Conservation (phyloP, 2,329 filamentous ascomycete genomes). For the Venturia effusa region DNA sequence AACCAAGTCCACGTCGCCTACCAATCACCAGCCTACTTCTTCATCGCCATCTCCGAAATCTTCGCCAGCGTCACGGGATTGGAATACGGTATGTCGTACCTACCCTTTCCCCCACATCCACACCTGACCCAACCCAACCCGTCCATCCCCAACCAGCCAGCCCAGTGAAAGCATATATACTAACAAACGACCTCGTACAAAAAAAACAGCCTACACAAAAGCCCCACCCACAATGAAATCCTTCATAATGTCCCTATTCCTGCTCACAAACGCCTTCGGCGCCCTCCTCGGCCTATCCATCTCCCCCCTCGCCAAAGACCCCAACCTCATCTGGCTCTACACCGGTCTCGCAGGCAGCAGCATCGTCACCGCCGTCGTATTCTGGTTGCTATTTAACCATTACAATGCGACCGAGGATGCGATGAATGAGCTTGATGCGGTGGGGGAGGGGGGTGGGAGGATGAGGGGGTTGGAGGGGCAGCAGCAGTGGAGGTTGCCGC, state of each 20-base stretch:
- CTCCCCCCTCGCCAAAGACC: constrained; percentile 50
- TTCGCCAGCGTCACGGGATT: constrained; percentile 37
- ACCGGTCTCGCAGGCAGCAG: constrained; percentile 42
- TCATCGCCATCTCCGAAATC: constrained; percentile 36
- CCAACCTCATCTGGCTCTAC: constrained; percentile 58
- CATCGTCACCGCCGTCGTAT: constrained; percentile 38
- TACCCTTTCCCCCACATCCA: too few species aligned
- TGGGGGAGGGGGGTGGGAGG: neutral
- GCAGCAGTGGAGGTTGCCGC: neutral
- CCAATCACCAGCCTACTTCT: constrained; percentile 34
- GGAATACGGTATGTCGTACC: constrained; percentile 18
- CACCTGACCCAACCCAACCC: too few species aligned
- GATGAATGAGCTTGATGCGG: constrained; percentile 9
- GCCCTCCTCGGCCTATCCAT: constrained; percentile 51
- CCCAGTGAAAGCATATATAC: too few species aligned
- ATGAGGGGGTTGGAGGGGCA: neutral
- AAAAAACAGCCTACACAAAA: constrained; percentile 39
- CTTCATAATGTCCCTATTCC: constrained; percentile 44
- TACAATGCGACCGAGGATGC: constrained; percentile 12
- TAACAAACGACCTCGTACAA: too few species aligned
- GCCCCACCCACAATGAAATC: constrained; percentile 37
- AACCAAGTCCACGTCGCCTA: constrained; percentile 35
- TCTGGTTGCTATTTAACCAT: constrained; percentile 39
- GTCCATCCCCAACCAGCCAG: too few species aligned
- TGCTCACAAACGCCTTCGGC: constrained; percentile 49